Conservation (phyloP, 2,329 filamentous ascomycete species). For the Epichloe festucae region DNA sequence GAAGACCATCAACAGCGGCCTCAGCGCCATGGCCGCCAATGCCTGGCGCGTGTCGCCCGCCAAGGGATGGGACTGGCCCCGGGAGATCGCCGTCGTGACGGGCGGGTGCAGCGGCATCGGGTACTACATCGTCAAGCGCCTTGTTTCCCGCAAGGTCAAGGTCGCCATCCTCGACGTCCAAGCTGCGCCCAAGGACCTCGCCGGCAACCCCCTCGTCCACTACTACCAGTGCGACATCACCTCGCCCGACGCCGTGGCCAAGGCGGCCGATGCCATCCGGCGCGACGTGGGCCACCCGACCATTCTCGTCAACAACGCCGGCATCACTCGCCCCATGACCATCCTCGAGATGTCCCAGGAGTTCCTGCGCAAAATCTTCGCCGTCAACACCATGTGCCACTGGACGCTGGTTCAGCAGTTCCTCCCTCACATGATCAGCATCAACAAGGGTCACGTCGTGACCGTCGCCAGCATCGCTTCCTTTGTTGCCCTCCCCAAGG, state of each 20-base stretch:
- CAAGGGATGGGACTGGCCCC: constrained; percentile 22
- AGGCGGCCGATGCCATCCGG: constrained; percentile 25
- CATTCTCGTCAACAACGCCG: constrained; percentile 60
- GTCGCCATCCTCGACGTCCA: constrained; percentile 56
- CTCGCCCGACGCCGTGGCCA: constrained; percentile 29
- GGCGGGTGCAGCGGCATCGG: constrained; percentile 32
- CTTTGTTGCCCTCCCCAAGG: constrained; percentile 43
- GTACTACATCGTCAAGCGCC: constrained; percentile 19
- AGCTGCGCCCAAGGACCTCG: constrained; percentile 14
- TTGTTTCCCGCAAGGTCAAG: constrained; percentile 33
- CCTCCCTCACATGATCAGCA: constrained; percentile 47
- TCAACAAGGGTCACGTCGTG: constrained; percentile 58
- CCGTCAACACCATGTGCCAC: constrained; percentile 54
- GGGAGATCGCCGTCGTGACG: constrained; percentile 30
- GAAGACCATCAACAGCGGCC: constrained; percentile 11
- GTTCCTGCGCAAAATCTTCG: constrained; percentile 50
- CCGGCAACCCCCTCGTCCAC: constrained; percentile 10
- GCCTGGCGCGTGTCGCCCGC: constrained; percentile 14
- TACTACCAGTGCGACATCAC: constrained; percentile 28
- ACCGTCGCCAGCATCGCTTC: constrained; percentile 55
- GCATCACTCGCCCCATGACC: constrained; percentile 43
- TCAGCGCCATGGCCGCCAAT: constrained; percentile 18
- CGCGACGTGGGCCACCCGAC: constrained; percentile 46
- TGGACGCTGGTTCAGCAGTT: constrained; percentile 53
- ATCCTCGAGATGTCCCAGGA: constrained; percentile 44